These are phyloP conservation scores for Solanum hybrid DNA, from an alignment of 305 asterid species.

Conservation along the genomic window DNA sequence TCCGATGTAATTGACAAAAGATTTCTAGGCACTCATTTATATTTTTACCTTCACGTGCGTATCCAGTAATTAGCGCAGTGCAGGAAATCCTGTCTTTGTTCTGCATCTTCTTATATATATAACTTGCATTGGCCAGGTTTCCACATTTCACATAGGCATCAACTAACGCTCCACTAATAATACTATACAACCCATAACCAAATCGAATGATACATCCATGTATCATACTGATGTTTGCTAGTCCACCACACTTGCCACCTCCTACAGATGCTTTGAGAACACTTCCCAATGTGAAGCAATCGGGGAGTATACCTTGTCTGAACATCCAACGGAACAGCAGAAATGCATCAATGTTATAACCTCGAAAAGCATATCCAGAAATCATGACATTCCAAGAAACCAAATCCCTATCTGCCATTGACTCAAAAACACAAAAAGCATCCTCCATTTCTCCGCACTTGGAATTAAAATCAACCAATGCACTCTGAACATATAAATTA, in stretches of 20 bases:
- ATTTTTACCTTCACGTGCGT: slow-evolving; percentile 28
- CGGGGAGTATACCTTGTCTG: slow-evolving; percentile 39
- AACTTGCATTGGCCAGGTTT: slow-evolving; percentile 27
- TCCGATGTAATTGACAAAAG: slow-evolving; percentile 22
- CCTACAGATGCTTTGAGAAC: slow-evolving; percentile 30
- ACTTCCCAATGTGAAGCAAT: slow-evolving; percentile 51
- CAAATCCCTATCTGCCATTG: slow-evolving; percentile 38
- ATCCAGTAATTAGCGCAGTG: slow-evolving; percentile 48
- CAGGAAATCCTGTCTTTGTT: slow-evolving; percentile 39
- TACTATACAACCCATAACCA: slow-evolving; percentile 29
- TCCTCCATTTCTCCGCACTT: slow-evolving; percentile 49
- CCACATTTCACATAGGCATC: slow-evolving; percentile 47
- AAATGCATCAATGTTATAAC: slow-evolving; percentile 21
- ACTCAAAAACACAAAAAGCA: slow-evolving; percentile 32
- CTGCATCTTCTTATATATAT: slow-evolving; percentile 27
- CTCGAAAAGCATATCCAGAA: slow-evolving; percentile 44
- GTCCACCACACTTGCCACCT: slow-evolving; percentile 8
- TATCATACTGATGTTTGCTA: slow-evolving; percentile 16
- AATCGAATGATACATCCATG: slow-evolving; percentile 32
- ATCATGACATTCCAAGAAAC: slow-evolving; percentile 56
- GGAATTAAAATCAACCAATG: slow-evolving; percentile 45
- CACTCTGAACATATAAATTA: slow-evolving; percentile 48
- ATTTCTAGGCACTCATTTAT: slow-evolving; percentile 19
- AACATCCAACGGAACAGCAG: slow-evolving; percentile 34
- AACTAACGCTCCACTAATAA: slow-evolving; percentile 30